Conservation (phyloP, 192 early-diverging fungal species). For the Thamnidium elegans region DNA sequence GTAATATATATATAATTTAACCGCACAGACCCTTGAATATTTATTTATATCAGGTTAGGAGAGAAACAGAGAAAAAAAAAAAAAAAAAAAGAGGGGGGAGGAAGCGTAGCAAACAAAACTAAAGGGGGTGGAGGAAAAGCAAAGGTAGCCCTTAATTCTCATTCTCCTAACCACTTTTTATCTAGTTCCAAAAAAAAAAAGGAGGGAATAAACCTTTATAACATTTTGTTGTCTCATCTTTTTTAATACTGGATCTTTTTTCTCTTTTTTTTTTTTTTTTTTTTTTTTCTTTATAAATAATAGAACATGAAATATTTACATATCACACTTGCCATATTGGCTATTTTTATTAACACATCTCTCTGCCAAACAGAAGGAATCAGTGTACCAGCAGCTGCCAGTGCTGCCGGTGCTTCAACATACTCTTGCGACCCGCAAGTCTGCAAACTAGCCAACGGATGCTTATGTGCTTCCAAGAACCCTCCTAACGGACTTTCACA, state of each 20-base stretch:
- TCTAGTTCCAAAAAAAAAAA: too few relatives aligned
- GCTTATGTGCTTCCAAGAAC: conserved; percentile 44
- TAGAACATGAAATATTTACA: background rate
- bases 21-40: background rate
- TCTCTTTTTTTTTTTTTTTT: background rate
- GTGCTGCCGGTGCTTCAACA: background rate
- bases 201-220: too few relatives aligned
- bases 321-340: background rate
- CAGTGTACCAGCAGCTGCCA: background rate
- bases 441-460: conserved; percentile 41
- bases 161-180: too few relatives aligned
- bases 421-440: conserved; percentile 39
- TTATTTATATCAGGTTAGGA: background rate
- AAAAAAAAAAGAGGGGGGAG: too few relatives aligned
- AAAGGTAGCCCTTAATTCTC: too few relatives aligned
- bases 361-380: conserved; percentile 17
- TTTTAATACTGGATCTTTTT: too few relatives aligned
- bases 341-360: background rate
- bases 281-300: background rate
- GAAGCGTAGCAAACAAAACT: too few relatives aligned
- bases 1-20: conserved; percentile 1
- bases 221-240: too few relatives aligned
- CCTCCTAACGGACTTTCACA: conserved; percentile 42
- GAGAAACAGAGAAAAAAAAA: background rate
- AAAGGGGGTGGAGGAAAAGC: too few relatives aligned